These are phyloP conservation scores for Lepidium africanum DNA, from an alignment of 345 rosid species.

Conservation along the genomic window DNA sequence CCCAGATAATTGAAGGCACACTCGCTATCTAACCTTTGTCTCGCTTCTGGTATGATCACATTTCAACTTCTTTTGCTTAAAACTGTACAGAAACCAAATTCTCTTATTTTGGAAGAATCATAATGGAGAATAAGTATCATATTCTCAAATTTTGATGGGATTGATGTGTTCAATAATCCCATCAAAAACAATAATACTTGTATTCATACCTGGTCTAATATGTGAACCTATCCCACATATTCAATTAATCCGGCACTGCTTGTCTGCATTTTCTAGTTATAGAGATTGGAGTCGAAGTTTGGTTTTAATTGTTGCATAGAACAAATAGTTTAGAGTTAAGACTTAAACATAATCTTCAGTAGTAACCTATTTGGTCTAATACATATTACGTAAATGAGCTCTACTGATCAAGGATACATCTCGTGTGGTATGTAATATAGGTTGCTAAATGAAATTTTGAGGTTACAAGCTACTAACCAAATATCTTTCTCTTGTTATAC, in stretches of 20 bases:
- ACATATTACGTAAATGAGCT: too few species aligned
- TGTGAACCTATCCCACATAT: neutral
- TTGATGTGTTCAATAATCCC: neutral
- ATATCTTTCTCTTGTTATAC: too few species aligned
- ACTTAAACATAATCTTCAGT: too few species aligned
- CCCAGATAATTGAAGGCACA: slow-evolving; percentile 65
- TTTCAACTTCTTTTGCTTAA: neutral
- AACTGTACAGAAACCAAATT: slow-evolving; percentile 4
- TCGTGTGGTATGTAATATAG: too few species aligned
- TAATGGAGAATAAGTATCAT: neutral
- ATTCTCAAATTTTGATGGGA: slow-evolving; percentile 9
- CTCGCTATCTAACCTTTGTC: slow-evolving; percentile 47
- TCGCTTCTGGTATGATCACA: neutral
- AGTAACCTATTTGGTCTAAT: too few species aligned
- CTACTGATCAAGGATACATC: too few species aligned
- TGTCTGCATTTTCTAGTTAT: neutral
- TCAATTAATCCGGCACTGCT: neutral
- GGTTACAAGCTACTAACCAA: too few species aligned
- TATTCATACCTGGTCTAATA: neutral
- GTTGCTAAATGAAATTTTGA: too few species aligned
- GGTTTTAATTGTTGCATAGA: too few species aligned
- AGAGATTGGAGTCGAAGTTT: too few species aligned
- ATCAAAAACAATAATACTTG: too few species aligned
- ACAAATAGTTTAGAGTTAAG: too few species aligned
- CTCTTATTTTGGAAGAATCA: neutral